These are phyloP conservation scores for Trichoderma pleuroti DNA, from an alignment of 2,329 filamentous ascomycete genomes.

Conservation along the genomic window DNA sequence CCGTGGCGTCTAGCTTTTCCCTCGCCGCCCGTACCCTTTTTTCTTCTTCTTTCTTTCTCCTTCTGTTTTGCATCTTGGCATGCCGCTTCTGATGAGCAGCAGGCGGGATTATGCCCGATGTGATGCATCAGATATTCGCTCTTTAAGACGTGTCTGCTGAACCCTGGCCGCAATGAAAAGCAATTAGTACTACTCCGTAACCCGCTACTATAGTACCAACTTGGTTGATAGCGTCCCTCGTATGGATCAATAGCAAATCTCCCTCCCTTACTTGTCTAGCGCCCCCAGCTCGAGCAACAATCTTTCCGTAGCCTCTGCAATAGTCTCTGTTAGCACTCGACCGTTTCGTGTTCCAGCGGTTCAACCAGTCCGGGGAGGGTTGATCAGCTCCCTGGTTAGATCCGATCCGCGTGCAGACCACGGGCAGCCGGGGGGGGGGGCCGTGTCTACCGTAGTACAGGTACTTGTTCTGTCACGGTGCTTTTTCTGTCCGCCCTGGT, in stretches of 20 bases:
- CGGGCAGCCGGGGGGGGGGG: neutral
- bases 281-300: neutral
- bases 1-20: slow-evolving; percentile 12
- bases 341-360: neutral
- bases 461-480: neutral
- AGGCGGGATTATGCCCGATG: neutral
- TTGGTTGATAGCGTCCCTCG: neutral
- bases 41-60: neutral
- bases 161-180: neutral
- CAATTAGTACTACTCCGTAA: no score
- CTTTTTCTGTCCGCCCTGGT: neutral
- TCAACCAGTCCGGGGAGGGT: neutral
- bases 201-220: neutral
- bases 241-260: neutral
- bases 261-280: slow-evolving; percentile 1
- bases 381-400: slow-evolving; percentile 4
- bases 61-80: neutral
- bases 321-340: neutral
- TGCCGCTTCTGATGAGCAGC: neutral
- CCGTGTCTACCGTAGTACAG: neutral
- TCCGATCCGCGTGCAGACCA: slow-evolving; percentile 15
- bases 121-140: neutral
- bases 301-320: neutral
- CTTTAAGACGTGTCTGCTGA: neutral
- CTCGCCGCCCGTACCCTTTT: slow-evolving; percentile 7